A percentile compares a stretch with the other conserved stretches of the same genome.
These are phyloP conservation scores for Schizopora paradoxa DNA, from an alignment of 1,284 basidiomycete species.

Conservation along the genomic window DNA sequence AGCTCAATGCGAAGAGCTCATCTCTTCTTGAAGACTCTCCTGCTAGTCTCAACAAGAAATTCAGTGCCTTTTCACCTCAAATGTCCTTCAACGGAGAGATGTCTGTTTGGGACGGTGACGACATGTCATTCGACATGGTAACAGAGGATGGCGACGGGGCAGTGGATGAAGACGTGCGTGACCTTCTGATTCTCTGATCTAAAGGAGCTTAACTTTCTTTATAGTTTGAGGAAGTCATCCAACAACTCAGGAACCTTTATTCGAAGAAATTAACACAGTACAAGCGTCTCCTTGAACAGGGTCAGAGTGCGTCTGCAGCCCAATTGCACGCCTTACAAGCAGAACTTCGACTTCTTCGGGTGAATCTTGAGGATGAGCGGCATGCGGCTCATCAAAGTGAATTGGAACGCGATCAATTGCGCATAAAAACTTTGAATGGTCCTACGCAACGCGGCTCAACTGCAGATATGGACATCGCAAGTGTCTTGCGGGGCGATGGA, in stretches of 20 bases:
- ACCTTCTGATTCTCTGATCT: slow-evolving; percentile 14
- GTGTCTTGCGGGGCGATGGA: slow-evolving; percentile 46
- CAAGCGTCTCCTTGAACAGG: slow-evolving; percentile 68
- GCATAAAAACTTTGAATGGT: slow-evolving; percentile 32
- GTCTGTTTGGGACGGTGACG: slow-evolving; percentile 31
- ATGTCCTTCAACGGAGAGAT: slow-evolving; percentile 9
- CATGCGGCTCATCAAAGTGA: slow-evolving; percentile 44
- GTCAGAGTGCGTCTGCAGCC: slow-evolving; percentile 68
- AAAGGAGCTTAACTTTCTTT: slow-evolving; percentile 3
- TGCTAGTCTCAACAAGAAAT: slow-evolving; percentile 7
- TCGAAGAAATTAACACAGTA: slow-evolving; percentile 62
- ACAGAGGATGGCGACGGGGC: slow-evolving; percentile 62
- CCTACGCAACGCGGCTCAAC: slow-evolving; percentile 8
- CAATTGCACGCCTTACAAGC: slow-evolving; percentile 77
- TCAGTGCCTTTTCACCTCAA: slow-evolving; percentile 7
- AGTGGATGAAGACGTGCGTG: slow-evolving; percentile 60
- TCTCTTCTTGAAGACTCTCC: slow-evolving; percentile 13
- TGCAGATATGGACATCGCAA: slow-evolving; percentile 37
- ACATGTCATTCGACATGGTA: slow-evolving; percentile 57
- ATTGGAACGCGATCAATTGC: slow-evolving; percentile 59
- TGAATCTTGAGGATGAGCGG: slow-evolving; percentile 37
- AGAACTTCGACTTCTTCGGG: slow-evolving; percentile 55
- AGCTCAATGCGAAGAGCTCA: slow-evolving; percentile 14
- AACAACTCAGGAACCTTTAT: slow-evolving; percentile 52
- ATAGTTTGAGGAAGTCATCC: slow-evolving; percentile 55